phyloP scores from a whole-genome alignment of 2,329 filamentous ascomycete genomes.

The Fusarium bulbicola region DNA sequence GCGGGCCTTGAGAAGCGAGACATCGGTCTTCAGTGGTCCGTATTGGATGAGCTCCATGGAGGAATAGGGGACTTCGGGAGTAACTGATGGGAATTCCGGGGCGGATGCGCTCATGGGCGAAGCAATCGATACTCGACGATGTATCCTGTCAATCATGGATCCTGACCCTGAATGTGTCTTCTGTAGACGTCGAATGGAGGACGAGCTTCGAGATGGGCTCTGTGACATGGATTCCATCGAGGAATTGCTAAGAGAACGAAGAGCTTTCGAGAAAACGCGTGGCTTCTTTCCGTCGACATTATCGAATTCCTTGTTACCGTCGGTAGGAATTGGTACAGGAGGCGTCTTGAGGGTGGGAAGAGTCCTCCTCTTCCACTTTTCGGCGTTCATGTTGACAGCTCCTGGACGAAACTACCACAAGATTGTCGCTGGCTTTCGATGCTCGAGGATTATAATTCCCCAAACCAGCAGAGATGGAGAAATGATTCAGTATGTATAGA shows the following conservation, averaged over 20 bases:
- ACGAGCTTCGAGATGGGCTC: constrained; percentile 44
- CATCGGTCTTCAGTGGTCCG: constrained; percentile 59
- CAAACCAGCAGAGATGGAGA: constrained; percentile 9
- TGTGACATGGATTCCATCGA: constrained; percentile 53
- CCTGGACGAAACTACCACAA: neutral
- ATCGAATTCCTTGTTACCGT: constrained; percentile 34
- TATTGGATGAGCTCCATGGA: constrained; percentile 55
- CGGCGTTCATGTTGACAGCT: constrained; percentile 43
- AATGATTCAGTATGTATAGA: constrained; percentile 19
- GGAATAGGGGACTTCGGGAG: constrained; percentile 46
- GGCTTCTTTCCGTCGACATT: constrained; percentile 47
- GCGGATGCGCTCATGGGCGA: constrained; percentile 46
- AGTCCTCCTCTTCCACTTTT: constrained; percentile 49
- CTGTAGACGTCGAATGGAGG: constrained; percentile 48
- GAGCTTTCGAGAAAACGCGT: constrained; percentile 48
- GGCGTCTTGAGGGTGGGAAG: constrained; percentile 43
- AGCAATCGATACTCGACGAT: constrained; percentile 52
- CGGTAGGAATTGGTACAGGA: constrained; percentile 34
- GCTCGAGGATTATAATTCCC: neutral
- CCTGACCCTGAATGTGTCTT: constrained; percentile 51
- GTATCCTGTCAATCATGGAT: constrained; percentile 54
- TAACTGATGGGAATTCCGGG: constrained; percentile 42
- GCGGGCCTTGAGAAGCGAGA: constrained; percentile 59
- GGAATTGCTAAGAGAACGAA: constrained; percentile 53
- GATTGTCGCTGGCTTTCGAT: constrained; percentile 6